A percentile compares a stretch with the other conserved stretches of the same genome.
phyloP scores from a whole-genome alignment of 164 flowering plant genomes.

The Cinnamomum chago region DNA sequence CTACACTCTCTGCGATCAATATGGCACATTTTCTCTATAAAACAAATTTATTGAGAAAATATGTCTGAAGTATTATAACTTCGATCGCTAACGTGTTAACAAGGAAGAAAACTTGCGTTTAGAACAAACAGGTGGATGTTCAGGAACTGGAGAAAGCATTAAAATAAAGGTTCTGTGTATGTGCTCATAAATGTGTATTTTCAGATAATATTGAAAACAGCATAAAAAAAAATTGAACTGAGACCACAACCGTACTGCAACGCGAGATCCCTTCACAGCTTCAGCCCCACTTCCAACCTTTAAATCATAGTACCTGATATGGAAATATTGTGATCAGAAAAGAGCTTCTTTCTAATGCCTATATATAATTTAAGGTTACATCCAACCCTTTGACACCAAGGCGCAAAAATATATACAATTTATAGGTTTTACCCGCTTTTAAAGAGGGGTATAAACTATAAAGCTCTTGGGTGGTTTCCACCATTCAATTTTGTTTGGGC shows the following conservation, averaged over 20 bases:
- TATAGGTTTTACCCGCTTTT: background rate
- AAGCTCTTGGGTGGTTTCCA: background rate
- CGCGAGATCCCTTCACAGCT: constrained; percentile 95
- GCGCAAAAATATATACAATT: background rate
- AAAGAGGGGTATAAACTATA: background rate
- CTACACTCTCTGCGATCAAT: too few relatives aligned
- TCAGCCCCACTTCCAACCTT: constrained; percentile 79
- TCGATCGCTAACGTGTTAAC: too few relatives aligned
- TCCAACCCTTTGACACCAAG: background rate
- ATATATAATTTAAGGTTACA: background rate
- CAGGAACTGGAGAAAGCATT: too few relatives aligned
- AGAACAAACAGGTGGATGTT: too few relatives aligned
- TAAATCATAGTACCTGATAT: constrained; percentile 81
- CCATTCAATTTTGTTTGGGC: background rate
- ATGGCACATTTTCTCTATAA: too few relatives aligned
- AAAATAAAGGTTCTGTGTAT: too few relatives aligned
- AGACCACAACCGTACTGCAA: constrained; percentile 84
- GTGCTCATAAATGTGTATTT: background rate
- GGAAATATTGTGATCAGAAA: constrained; percentile 12
- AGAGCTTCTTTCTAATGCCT: background rate
- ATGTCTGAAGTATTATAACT: too few relatives aligned
- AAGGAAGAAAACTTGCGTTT: too few relatives aligned
- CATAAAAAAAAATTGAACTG: constrained; percentile 25
- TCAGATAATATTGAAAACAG: constrained; percentile 4
- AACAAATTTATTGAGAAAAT: too few relatives aligned